phyloP scores from a whole-genome alignment of 1,284 basidiomycete genomes.

The Trametes polyzona region DNA sequence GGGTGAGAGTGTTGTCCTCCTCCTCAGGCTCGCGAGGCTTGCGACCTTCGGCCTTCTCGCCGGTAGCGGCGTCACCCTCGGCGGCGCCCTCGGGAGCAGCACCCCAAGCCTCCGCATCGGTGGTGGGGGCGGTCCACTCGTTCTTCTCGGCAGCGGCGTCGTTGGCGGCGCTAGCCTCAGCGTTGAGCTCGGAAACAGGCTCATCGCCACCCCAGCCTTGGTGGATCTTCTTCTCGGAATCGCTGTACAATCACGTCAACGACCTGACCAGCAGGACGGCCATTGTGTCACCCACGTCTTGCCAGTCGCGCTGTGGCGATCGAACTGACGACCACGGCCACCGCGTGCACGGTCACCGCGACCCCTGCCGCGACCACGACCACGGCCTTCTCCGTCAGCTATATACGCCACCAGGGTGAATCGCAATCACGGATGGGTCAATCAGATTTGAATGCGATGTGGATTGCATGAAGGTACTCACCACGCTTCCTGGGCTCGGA shows the following conservation, averaged over 20 bases:
- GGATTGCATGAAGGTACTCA: slow-evolving; percentile 37
- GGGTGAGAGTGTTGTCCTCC: slow-evolving; percentile 90
- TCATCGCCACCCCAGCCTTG: slow-evolving; percentile 93
- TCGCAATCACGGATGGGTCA: background rate
- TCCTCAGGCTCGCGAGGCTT: slow-evolving; percentile 70
- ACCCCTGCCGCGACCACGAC: slow-evolving; percentile 49
- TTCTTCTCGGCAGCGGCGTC: slow-evolving; percentile 42
- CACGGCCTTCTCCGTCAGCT: slow-evolving; percentile 59
- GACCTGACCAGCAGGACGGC: slow-evolving; percentile 3
- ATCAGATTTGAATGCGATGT: slow-evolving; percentile 1
- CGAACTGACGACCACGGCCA: slow-evolving; percentile 73
- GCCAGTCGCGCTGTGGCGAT: slow-evolving; percentile 84
- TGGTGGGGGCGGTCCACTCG: slow-evolving; percentile 46
- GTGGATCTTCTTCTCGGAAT: slow-evolving; percentile 90
- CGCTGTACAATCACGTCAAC: slow-evolving; percentile 47
- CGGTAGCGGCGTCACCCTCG: slow-evolving; percentile 41
- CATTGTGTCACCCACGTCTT: slow-evolving; percentile 62
- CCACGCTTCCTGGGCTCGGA: slow-evolving; percentile 57
- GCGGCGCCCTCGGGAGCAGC: slow-evolving; percentile 39
- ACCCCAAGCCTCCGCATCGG: slow-evolving; percentile 44
- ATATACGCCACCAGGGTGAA: background rate
- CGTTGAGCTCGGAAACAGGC: slow-evolving; percentile 75
- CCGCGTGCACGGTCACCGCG: slow-evolving; percentile 53
- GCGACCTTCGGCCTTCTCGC: slow-evolving; percentile 42
- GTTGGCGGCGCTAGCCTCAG: slow-evolving; percentile 59